Evolutionary conservation across 768 basidiomycete species (phyloP).

Genomic region (Harrya chromipes): DNA sequence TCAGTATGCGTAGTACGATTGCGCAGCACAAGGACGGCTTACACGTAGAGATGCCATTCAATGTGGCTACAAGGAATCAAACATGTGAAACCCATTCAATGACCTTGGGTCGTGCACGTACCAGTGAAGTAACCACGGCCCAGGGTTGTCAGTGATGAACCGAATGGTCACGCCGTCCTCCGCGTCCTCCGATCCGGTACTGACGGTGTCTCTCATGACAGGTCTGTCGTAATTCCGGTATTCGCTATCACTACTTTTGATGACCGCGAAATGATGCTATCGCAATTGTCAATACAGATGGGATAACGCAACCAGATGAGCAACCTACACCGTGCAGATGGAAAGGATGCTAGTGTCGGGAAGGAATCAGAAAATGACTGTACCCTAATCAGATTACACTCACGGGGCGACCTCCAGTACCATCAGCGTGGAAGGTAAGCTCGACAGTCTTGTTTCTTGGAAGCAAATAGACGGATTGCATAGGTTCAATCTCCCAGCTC

Average conservation of each 20-base stretch:
- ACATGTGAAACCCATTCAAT: neutral
- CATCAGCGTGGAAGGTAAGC: constrained; percentile 10
- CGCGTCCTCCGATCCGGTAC: constrained; percentile 13
- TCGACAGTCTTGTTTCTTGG: constrained; percentile 17
- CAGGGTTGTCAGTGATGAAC: constrained; percentile 53
- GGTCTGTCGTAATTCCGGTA: constrained; percentile 52
- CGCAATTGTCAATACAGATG: neutral
- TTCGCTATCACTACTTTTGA: constrained; percentile 39
- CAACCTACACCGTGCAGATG: constrained; percentile 14
- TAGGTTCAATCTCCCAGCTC: constrained; percentile 1
- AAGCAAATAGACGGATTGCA: constrained; percentile 12
- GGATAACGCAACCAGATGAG: neutral
- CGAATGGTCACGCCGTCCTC: constrained; percentile 38
- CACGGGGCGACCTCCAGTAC: constrained; percentile 26
- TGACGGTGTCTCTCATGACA: constrained; percentile 45
- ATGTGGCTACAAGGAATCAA: constrained; percentile 11
- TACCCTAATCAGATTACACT: constrained; percentile 5
- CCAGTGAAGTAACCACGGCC: constrained; percentile 35
- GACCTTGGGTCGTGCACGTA: neutral
- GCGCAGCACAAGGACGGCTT: neutral
- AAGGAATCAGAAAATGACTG: neutral
- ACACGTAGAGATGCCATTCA: constrained; percentile 22
- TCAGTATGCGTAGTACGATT: neutral
- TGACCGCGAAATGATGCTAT: constrained; percentile 45
- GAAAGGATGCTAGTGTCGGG: constrained; percentile 11